These are phyloP conservation scores for Populus ilicifolia DNA, from an alignment of 345 rosid genomes.

Conservation along the genomic window DNA sequence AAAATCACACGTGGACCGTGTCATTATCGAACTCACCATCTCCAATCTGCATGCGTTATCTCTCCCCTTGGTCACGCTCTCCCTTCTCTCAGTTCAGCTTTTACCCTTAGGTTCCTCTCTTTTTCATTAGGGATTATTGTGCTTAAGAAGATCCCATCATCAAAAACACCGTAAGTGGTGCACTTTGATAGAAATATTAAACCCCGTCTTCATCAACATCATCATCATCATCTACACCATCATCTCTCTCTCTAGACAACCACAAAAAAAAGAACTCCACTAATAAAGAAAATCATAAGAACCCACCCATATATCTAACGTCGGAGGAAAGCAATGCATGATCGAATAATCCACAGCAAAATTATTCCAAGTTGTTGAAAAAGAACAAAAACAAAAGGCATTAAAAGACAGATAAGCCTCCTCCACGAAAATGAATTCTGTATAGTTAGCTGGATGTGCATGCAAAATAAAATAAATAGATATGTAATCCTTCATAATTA, in stretches of 20 bases:
- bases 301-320: slow-evolving; percentile 44
- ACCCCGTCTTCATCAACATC: slow-evolving; percentile 29
- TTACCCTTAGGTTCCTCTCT: neutral
- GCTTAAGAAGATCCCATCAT: slow-evolving; percentile 20
- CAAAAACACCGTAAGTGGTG: slow-evolving; percentile 38
- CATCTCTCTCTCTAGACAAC: neutral
- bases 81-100: slow-evolving; percentile 44
- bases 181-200: slow-evolving; percentile 39
- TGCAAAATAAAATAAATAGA: slow-evolving; percentile 21
- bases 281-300: neutral
- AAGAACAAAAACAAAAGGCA: slow-evolving; percentile 29
- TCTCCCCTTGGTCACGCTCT: slow-evolving; percentile 55
- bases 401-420: slow-evolving; percentile 29
- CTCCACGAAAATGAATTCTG: slow-evolving; percentile 13
- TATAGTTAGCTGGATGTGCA: slow-evolving; percentile 32
- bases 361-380: slow-evolving; percentile 50
- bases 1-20: slow-evolving; percentile 50
- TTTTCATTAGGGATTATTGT: slow-evolving; percentile 13
- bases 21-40: slow-evolving; percentile 9
- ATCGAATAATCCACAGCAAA: slow-evolving; percentile 57
- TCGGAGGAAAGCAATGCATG: slow-evolving; percentile 94
- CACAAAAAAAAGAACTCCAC: neutral
- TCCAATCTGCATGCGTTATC: slow-evolving; percentile 35
- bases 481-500: neutral
- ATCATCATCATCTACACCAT: slow-evolving; percentile 14